phyloP scores from a whole-genome alignment of 345 rosid genomes.

The Camelina sativa region DNA sequence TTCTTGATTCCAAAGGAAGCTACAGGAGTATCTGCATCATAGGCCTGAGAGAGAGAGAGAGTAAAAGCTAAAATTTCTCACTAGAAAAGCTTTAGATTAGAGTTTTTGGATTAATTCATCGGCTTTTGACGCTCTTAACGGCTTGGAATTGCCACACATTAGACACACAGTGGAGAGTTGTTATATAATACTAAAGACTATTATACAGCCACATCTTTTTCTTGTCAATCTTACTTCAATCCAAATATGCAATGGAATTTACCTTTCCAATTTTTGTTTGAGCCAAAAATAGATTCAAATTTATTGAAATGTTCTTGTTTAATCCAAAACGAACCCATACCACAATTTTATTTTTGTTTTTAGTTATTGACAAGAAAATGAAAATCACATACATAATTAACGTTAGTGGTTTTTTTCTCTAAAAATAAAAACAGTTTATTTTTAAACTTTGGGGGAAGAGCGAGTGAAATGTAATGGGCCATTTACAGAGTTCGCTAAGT shows the following conservation, averaged over 20 bases:
- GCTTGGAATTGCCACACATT: background rate
- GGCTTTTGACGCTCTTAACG: background rate
- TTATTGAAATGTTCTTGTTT: too few relatives aligned
- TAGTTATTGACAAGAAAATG: too few relatives aligned
- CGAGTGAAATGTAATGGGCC: background rate
- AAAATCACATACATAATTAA: too few relatives aligned
- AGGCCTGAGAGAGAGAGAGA: constrained; percentile 2
- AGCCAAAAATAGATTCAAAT: too few relatives aligned
- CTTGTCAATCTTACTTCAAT: background rate
- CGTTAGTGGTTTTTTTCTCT: too few relatives aligned
- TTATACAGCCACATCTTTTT: background rate
- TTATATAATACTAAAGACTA: constrained; percentile 5
- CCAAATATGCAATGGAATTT: background rate
- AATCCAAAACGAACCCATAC: too few relatives aligned
- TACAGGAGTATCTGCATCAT: constrained; percentile 75
- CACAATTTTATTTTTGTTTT: too few relatives aligned
- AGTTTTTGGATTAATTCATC: background rate
- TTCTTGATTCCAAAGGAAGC: constrained; percentile 92
- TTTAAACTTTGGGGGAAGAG: background rate
- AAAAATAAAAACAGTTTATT: too few relatives aligned
- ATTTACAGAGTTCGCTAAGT: background rate
- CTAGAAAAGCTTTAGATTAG: constrained; percentile 1
- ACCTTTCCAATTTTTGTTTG: background rate
- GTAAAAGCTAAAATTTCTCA: constrained; percentile 1
- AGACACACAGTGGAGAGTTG: background rate